Base-by-base conservation (phyloP, 106 monocot species). In the Platanthera guangdongensis region DNA sequence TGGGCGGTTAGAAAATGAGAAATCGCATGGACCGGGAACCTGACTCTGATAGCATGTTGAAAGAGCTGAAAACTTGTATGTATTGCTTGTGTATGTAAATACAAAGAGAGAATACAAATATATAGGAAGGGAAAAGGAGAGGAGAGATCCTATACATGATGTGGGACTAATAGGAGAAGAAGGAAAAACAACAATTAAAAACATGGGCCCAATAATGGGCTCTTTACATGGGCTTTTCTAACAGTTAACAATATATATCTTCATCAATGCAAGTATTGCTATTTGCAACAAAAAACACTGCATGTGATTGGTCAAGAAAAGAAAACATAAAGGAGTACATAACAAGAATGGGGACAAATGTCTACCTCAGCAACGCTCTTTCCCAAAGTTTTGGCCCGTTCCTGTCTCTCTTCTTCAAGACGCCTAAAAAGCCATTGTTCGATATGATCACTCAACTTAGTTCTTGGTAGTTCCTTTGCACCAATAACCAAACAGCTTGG, bases 391-490 rank as follows among this genome's bases (percentile, higher is more conserved):
- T 62, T 76, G 75, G 93, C 90, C 49, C 93, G 84, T 79, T 90
- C 85, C 72, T 84, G 75, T 75, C 90, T 78, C 77, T 93, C 93
- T 48, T 82, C 69, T 19, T 72, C 74, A 73, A 93, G 89, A 51
- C 73, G 80, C 25, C 45, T 62, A 64, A 76, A 80, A 73, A 93
- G 84, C 84, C 92, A 78, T 75, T 81, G 73, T 78, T 93, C 90
- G 76, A 93, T 77, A 79, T 90, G 84, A 59, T 93, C 88, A 53
- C 93, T 90, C 74, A 93, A 81, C 52, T 55, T 86, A 52, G 93
- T 86, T 79, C 50, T 83, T 59, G 93, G 93, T 51, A 93, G 75
- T 14, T 90, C 77, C 16, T 63, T 28, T 54, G 93, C 93, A 12
- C 83, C 88, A 59, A 86, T 73, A 77, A 87, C 54, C 16, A 49